Conservation (phyloP, 352 stramenopile species). For the Globisporangium cystogenes region DNA sequence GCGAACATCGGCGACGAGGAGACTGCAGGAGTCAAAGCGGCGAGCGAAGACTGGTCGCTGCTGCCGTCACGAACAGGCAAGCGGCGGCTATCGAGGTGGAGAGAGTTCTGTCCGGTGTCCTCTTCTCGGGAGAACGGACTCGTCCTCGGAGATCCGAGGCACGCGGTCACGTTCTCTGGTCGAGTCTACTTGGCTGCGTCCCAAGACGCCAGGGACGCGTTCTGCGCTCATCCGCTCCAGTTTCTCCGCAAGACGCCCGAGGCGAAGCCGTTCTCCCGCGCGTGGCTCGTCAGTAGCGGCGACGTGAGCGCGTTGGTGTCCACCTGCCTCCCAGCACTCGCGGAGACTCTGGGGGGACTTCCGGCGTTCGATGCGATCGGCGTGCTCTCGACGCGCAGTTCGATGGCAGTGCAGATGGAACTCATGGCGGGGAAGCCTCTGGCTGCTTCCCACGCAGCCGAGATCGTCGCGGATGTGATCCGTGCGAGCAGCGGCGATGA, state of each 20-base stretch:
- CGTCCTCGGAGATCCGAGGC: slow-evolving; percentile 29
- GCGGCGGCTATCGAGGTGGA: slow-evolving; percentile 43
- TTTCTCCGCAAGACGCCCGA: slow-evolving; percentile 31
- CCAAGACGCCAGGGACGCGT: slow-evolving; percentile 19
- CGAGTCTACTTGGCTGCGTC: slow-evolving; percentile 55
- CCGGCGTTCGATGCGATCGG: slow-evolving; percentile 22
- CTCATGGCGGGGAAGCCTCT: slow-evolving; percentile 33
- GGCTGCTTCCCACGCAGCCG: slow-evolving; percentile 13
- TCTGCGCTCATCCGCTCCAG: slow-evolving; percentile 39
- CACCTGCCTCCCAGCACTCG: background rate
- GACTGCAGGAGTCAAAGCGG: background rate
- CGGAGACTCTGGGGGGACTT: background rate
- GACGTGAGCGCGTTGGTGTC: background rate
- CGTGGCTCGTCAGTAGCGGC: slow-evolving; percentile 40
- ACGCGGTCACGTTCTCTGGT: slow-evolving; percentile 33
- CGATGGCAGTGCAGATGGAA: slow-evolving; percentile 30
- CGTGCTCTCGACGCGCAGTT: slow-evolving; percentile 18
- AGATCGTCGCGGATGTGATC: slow-evolving; percentile 19
- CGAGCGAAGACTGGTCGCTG: background rate
- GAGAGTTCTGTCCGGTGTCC: slow-evolving; percentile 55
- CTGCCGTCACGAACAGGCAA: slow-evolving; percentile 3
- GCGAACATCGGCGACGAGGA: background rate
- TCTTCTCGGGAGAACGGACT: slow-evolving; percentile 21
- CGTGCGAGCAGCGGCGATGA: slow-evolving; percentile 2
- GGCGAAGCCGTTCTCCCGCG: slow-evolving; percentile 9